Conservation (phyloP, 257 asterid species). For the Salvia miltiorrhiza region DNA sequence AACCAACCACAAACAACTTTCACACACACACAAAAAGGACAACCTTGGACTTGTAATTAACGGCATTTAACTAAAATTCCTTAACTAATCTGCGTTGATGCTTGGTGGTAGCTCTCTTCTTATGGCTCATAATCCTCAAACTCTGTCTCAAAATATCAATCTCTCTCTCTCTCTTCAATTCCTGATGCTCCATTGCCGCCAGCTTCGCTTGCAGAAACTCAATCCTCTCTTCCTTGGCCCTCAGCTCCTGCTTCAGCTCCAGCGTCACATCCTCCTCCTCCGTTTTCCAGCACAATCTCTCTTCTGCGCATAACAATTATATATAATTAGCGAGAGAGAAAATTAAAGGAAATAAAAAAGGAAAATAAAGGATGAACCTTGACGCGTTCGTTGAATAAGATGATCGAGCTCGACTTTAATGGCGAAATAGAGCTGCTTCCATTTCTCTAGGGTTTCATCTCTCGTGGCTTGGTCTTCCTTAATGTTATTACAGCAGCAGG, state of each 20-base stretch:
- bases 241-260: conserved; percentile 49
- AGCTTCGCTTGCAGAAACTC: conserved; percentile 43
- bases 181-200: conserved; percentile 52
- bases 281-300: conserved; percentile 42
- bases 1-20: too few species aligned
- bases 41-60: background rate
- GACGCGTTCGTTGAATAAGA: conserved; percentile 64
- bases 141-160: conserved; percentile 74
- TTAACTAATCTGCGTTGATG: background rate
- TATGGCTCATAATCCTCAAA: conserved; percentile 66
- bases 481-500: background rate
- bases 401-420: conserved; percentile 84
- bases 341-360: too few species aligned
- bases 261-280: conserved; percentile 40
- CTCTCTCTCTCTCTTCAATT: conserved; percentile 62
- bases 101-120: conserved; percentile 39
- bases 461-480: conserved; percentile 31
- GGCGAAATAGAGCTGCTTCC: conserved; percentile 85
- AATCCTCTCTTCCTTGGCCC: conserved; percentile 54
- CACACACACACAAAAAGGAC: background rate
- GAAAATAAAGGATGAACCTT: conserved; percentile 22
- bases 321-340: background rate
- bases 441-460: conserved; percentile 67
- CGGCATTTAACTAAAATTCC: background rate
- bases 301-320: conserved; percentile 31